Conservation (phyloP, 371 early-diverging fungal species). For the Homolaphlyctis polyrhiza region DNA sequence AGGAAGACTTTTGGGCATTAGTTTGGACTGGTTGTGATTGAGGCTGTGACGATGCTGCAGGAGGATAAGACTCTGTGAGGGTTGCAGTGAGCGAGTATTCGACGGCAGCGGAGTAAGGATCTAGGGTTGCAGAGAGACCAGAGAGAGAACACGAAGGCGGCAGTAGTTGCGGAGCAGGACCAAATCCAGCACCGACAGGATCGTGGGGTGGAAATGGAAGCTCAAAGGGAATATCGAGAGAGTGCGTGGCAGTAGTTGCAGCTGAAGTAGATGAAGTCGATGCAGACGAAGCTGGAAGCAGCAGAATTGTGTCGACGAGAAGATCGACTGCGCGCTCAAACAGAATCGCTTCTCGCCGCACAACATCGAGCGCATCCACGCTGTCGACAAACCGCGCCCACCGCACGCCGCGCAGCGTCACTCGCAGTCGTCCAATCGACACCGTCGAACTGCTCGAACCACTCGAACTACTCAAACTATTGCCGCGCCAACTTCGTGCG, state of each 20-base stretch:
- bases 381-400: constrained; percentile 1
- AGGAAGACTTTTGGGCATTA: background rate
- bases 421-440: constrained; percentile 5
- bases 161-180: constrained; percentile 20
- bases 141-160: constrained; percentile 18
- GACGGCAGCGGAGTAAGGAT: constrained; percentile 11
- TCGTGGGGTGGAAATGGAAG: constrained; percentile 18
- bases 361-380: background rate
- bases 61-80: constrained; percentile 9
- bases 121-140: constrained; percentile 5
- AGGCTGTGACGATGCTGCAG: background rate
- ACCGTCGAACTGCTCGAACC: constrained; percentile 5
- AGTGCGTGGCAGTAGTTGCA: background rate
- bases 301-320: constrained; percentile 7
- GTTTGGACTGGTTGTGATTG: background rate
- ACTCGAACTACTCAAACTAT: background rate
- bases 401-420: background rate
- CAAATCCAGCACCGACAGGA: constrained; percentile 12
- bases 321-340: constrained; percentile 5
- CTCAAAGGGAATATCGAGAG: constrained; percentile 24
- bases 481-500: background rate
- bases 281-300: background rate
- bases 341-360: background rate
- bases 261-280: background rate
- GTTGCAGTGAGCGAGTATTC: constrained; percentile 14